Evolutionary conservation across 2,329 filamentous ascomycete genomes (phyloP), one percentile per base, ranked within the genome.

Genomic region (Pseudocercospora fuligena): DNA sequence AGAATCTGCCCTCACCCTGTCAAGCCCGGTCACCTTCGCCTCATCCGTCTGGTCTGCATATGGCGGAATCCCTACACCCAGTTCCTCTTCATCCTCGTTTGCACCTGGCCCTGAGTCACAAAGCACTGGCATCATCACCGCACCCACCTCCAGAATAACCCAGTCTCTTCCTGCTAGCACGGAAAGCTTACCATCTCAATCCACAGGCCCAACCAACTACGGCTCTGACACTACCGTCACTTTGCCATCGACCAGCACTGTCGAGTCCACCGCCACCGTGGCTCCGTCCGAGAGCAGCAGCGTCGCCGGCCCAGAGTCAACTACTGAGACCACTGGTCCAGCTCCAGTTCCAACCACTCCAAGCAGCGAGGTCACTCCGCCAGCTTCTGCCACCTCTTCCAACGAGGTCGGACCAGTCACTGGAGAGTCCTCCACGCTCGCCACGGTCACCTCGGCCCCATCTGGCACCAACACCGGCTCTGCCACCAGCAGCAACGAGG

Each of bases 161-260:
- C 40, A 53, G 36, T 49, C 65, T 47, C 54, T 60, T 51, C 59
- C 67, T 31, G 19, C 59, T 43, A 65, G 68, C 60, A 49, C 64
- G 63, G 68, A 66, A 64, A 72, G 68, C 70, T 72, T 62, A 71
- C 67, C 36, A 60, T 68, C 64, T 54, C 31, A 54, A 51, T 61
- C 70, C 36, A 57, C 68, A 72, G 70, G 60, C 61, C 54, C 63
- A 56, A 60, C 69, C 19, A 29, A 27, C 47, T 64, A 64, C 59
- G 47, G 61, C 43, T 31, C 57, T 16, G 40, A 43, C 63, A 53
- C 63, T 31, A 64, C 63, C 40, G 43, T 49, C 43, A 61, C 65
- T 12, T 19, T 57, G 53, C 53, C 47, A 53, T 66, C 63, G 19
- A 69, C 58, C 59, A 59, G 47, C 59, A 61, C 53, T 47, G 66